Conservation (phyloP, 2,329 filamentous ascomycete genomes). For the Xylariaceae sp. region DNA sequence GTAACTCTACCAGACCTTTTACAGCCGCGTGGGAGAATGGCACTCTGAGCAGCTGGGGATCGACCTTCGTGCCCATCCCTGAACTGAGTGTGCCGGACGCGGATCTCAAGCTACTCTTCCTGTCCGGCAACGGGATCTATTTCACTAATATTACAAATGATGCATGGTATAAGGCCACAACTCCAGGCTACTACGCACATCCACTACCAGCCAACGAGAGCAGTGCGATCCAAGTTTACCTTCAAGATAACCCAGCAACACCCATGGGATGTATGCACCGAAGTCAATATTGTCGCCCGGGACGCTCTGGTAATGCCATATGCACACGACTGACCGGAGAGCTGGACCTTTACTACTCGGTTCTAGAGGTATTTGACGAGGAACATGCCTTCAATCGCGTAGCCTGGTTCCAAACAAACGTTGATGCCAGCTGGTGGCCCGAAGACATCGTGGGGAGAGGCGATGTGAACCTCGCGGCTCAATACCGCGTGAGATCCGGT, state of each 20-base stretch:
- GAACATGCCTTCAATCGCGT: background rate
- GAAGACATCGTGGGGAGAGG: background rate
- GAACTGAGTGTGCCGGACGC: background rate
- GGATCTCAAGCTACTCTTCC: background rate
- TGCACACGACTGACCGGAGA: background rate
- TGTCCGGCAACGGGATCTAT: background rate
- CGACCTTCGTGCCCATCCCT: background rate
- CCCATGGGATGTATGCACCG: background rate
- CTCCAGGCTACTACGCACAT: background rate
- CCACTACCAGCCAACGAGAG: background rate
- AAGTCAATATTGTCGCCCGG: background rate
- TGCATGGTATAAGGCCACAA: background rate
- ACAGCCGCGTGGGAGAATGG: background rate
- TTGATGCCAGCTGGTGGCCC: background rate
- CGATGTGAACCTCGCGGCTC: background rate
- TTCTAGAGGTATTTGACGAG: background rate
- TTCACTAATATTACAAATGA: background rate
- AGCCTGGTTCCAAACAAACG: background rate
- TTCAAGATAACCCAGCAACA: background rate
- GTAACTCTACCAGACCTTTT: background rate
- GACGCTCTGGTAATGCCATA: background rate
- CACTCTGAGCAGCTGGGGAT: background rate
- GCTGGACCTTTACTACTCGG: background rate
- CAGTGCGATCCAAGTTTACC: background rate
- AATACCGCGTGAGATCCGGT: background rate